Conservation (phyloP, 2,329 filamentous ascomycete species). For the Diaporthe destruens region DNA sequence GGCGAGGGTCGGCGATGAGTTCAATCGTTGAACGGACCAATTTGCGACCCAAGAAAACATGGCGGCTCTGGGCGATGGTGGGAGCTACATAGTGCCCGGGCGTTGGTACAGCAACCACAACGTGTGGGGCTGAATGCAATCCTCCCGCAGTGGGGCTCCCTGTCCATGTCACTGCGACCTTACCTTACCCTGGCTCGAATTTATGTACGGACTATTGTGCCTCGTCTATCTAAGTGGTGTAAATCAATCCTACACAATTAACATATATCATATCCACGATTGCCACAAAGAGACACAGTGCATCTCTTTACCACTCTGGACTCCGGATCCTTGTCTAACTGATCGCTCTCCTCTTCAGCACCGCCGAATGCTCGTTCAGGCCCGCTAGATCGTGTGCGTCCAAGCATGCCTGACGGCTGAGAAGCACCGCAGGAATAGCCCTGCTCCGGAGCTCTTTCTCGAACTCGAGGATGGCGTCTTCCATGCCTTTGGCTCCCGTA, state of each 20-base stretch:
- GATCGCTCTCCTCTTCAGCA: slow-evolving; percentile 10
- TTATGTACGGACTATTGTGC: too few species aligned
- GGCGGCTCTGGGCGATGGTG: background rate
- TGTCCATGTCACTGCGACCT: too few species aligned
- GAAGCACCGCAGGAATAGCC: slow-evolving; percentile 31
- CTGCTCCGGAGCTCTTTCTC: slow-evolving; percentile 38
- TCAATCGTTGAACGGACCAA: background rate
- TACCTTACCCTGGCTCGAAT: too few species aligned
- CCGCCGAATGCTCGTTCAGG: slow-evolving; percentile 37
- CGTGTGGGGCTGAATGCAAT: slow-evolving; percentile 5
- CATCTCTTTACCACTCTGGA: background rate
- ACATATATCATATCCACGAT: background rate
- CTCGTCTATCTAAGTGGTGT: background rate
- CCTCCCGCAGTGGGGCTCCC: background rate
- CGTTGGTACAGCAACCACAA: slow-evolving; percentile 31
- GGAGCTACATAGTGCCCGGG: slow-evolving; percentile 3
- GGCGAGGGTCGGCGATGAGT: background rate
- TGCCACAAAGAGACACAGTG: background rate
- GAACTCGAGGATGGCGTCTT: slow-evolving; percentile 31
- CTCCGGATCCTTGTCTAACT: background rate
- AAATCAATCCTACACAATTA: background rate
- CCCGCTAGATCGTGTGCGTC: slow-evolving; percentile 38
- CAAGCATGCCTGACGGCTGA: slow-evolving; percentile 35
- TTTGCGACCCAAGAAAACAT: slow-evolving; percentile 32
- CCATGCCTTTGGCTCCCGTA: slow-evolving; percentile 38